Base-by-base conservation (phyloP, 2,329 filamentous ascomycete genomes). In the Sarocladium strictum region DNA sequence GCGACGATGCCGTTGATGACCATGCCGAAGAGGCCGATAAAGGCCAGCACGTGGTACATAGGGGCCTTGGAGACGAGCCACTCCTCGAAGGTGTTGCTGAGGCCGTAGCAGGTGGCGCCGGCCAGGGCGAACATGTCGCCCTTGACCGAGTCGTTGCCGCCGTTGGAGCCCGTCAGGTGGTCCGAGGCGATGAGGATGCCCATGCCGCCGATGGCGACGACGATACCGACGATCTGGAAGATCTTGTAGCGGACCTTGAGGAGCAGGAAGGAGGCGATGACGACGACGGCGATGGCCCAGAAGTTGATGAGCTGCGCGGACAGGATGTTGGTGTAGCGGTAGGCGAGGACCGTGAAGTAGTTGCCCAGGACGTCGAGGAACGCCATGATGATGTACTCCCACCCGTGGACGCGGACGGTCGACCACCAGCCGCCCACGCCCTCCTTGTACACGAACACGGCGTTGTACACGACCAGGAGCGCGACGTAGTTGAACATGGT, bases 221-320 rank as follows among this genome's bases (percentile, higher is more conserved):
- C 65, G 68, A 99, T 97, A 55, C 94, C 94, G 29, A 82, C 62
- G 63, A 96, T 83, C 76, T 97, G 94, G 56, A 89, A 84, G 67
- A 82, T 76, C 73, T 91, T 90, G 79, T 99, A 99, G 64, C 94
- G 89, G 43, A 99, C 94, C 61, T 79, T 81, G 56, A 99, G 82
- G 62, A 97, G 77, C 59, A 85, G 61, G 72, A 96, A 92, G 26
- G 90, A 96, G 60, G 97, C 74, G 58, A 88, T 67, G 19, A 97
- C 90, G 21, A 99, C 94, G 58, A 93, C 85, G 52, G 96, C 89
- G 61, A 99, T 97, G 62, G 92, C 89, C 93, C 93, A 97, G 75
- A 97, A 97, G 78, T 97, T 97, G 74, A 99, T 90, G 53, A 99
- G 81, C 77, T 97, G 92, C 15, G 91, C 91, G 19, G 88, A 94